These are phyloP conservation scores for Paecilomyces sp. DNA, from an alignment of 2,329 filamentous ascomycete species.

Conservation along the genomic window DNA sequence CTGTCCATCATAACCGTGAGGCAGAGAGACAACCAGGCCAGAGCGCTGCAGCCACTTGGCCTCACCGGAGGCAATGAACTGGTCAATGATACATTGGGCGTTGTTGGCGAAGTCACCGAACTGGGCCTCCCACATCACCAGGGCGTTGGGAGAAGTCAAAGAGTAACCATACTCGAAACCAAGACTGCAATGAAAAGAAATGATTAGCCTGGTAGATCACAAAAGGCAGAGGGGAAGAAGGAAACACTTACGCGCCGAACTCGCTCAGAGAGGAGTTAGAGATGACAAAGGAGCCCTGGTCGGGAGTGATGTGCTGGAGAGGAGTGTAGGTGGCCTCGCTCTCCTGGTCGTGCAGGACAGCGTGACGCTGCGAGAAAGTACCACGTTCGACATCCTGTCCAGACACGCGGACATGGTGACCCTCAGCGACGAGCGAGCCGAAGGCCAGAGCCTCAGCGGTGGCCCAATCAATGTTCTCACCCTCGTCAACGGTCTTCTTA, in stretches of 20 bases:
- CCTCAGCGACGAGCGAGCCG: slow-evolving; percentile 81
- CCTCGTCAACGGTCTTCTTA: slow-evolving; percentile 86
- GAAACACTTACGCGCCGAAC: slow-evolving; percentile 52
- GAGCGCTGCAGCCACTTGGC: slow-evolving; percentile 98
- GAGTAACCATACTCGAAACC: slow-evolving; percentile 99
- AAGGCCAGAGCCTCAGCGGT: slow-evolving; percentile 95
- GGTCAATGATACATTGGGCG: slow-evolving; percentile 96
- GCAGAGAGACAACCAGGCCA: slow-evolving; percentile 89
- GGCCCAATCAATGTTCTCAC: slow-evolving; percentile 94
- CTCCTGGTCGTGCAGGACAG: slow-evolving; percentile 96
- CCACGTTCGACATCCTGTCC: slow-evolving; percentile 99
- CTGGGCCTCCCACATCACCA: slow-evolving; percentile 99
- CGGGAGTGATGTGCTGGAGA: slow-evolving; percentile 77
- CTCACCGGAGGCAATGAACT: slow-evolving; percentile 96
- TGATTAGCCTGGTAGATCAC: neutral
- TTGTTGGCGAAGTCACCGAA: slow-evolving; percentile 99
- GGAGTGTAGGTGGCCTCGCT: slow-evolving; percentile 89
- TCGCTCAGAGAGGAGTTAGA: slow-evolving; percentile 85
- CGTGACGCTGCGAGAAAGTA: slow-evolving; percentile 96
- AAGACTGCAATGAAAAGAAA: slow-evolving; percentile 63
- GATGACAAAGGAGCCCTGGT: slow-evolving; percentile 94
- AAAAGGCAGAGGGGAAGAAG: slow-evolving; percentile 15
- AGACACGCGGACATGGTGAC: slow-evolving; percentile 94
- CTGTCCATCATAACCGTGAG: slow-evolving; percentile 97
- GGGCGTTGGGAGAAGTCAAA: slow-evolving; percentile 87